phyloP scores from a whole-genome alignment of 2,329 filamentous ascomycete species.

The Lasiodiplodia theobromae region DNA sequence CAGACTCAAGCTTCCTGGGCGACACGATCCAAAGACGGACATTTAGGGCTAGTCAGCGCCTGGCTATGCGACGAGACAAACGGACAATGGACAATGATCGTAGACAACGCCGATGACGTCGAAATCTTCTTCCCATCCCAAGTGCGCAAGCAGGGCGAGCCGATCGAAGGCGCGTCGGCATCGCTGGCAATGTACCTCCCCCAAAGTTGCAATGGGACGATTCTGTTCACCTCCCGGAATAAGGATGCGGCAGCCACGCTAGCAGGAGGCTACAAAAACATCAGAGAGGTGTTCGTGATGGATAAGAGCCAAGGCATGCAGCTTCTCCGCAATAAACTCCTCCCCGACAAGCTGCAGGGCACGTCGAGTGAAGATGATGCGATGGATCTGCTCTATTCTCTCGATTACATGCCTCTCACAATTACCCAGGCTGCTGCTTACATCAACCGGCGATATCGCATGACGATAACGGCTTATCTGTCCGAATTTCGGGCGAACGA shows the following conservation, averaged over 20 bases:
- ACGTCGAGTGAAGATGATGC: background rate
- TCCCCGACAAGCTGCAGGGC: background rate
- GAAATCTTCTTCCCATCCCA: background rate
- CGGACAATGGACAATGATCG: slow-evolving; percentile 41
- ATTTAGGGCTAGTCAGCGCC: slow-evolving; percentile 37
- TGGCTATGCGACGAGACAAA: slow-evolving; percentile 38
- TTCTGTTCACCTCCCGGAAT: slow-evolving; percentile 24
- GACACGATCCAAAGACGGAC: slow-evolving; percentile 34
- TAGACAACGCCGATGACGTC: slow-evolving; percentile 42
- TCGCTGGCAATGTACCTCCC: slow-evolving; percentile 6
- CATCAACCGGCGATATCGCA: slow-evolving; percentile 33
- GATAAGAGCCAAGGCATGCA: background rate
- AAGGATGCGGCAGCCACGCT: background rate
- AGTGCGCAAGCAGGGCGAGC: background rate
- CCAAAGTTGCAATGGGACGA: slow-evolving; percentile 14
- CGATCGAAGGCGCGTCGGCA: background rate
- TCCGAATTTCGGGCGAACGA: slow-evolving; percentile 45
- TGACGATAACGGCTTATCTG: slow-evolving; percentile 44
- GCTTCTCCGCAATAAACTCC: background rate
- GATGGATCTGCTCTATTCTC: background rate
- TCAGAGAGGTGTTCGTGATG: background rate
- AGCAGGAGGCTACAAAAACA: background rate
- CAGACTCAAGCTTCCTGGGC: slow-evolving; percentile 35
- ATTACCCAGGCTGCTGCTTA: slow-evolving; percentile 45
- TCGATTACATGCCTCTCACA: slow-evolving; percentile 45